Evolutionary conservation across 345 rosid genomes (phyloP).

Genomic region (Syzygium aqueum): DNA sequence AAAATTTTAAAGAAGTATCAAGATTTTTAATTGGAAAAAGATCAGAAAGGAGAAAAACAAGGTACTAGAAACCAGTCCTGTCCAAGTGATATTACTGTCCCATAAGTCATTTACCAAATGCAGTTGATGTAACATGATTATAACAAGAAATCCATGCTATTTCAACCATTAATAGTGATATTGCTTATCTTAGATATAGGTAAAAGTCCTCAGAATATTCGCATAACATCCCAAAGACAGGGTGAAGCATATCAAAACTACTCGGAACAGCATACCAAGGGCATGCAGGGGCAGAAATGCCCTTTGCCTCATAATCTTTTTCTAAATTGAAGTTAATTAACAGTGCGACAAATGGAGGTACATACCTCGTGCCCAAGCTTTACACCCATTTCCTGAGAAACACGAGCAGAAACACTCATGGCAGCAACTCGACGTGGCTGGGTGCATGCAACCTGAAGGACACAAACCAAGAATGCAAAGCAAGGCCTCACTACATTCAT

Average conservation of each 20-base stretch:
- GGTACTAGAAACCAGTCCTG: background rate
- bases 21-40: background rate
- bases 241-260: background rate
- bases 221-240: background rate
- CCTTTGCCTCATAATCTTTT: background rate
- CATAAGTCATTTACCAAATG: background rate
- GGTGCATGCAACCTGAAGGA: constrained; percentile 82
- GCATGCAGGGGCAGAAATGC: background rate
- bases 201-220: background rate
- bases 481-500: background rate
- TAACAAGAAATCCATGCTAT: background rate
- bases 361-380: constrained; percentile 94
- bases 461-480: background rate
- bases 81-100: background rate
- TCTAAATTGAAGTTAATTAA: background rate
- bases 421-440: constrained; percentile 98
- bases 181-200: background rate
- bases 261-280: background rate
- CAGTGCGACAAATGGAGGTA: background rate
- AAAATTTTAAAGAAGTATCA: background rate
- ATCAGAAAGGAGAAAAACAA: background rate
- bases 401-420: constrained; percentile 98
- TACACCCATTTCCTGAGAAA: constrained; percentile 97
- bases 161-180: background rate
- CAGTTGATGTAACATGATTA: background rate